Conservation (phyloP, 2,329 filamentous ascomycete genomes). For the Aureobasidium lini region DNA sequence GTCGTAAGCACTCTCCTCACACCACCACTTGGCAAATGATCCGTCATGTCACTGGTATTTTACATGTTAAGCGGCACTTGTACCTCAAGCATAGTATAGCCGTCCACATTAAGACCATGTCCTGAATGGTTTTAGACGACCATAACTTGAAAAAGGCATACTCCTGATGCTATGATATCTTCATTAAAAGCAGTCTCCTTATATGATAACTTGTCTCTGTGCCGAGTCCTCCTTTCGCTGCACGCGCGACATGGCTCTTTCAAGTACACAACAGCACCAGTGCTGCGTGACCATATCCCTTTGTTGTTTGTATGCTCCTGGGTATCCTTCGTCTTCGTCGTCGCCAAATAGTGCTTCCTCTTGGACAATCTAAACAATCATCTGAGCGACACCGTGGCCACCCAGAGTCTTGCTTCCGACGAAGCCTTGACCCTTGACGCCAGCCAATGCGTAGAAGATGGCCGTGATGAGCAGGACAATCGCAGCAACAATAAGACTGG, state of each 20-base stretch:
- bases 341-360: neutral
- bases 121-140: neutral
- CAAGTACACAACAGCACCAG: neutral
- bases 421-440: constrained; percentile 75
- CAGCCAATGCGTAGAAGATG: constrained; percentile 73
- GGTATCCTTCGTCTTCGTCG: neutral
- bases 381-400: constrained; percentile 87
- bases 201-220: neutral
- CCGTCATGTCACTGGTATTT: neutral
- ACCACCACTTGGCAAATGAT: neutral
- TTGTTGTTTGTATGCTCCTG: neutral
- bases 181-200: neutral
- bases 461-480: constrained; percentile 71
- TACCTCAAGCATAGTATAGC: neutral
- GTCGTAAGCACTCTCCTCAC: neutral
- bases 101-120: no score
- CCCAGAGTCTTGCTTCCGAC: constrained; percentile 93
- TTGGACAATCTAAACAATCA: constrained; percentile 68
- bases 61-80: neutral
- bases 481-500: constrained; percentile 77
- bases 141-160: neutral
- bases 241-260: neutral
- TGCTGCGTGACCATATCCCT: neutral
- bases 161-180: neutral
- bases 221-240: neutral